phyloP scores from a whole-genome alignment of 1,284 basidiomycete genomes.

The Takashimella koratensis region DNA sequence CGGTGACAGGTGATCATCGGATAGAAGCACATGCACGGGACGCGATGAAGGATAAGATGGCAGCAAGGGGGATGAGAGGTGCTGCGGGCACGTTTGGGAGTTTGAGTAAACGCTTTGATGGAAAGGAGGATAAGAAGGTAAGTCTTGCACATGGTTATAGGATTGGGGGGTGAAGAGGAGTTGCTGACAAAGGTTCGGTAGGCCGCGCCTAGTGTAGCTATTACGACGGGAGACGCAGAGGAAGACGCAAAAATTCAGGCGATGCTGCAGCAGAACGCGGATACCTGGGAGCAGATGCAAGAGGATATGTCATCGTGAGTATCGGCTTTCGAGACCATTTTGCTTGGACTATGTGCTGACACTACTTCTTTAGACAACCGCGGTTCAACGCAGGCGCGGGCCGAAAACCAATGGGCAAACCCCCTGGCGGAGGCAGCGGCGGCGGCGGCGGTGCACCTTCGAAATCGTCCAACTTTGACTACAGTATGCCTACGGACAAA shows the following conservation, averaged over 20 bases:
- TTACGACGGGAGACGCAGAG: slow-evolving; percentile 44
- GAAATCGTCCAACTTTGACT: slow-evolving; percentile 33
- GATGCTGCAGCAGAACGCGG: slow-evolving; percentile 44
- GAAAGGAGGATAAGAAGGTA: slow-evolving; percentile 58
- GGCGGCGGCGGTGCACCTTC: slow-evolving; percentile 22
- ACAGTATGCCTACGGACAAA: slow-evolving; percentile 52
- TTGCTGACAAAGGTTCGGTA: neutral
- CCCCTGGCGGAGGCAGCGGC: slow-evolving; percentile 53
- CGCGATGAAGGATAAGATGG: slow-evolving; percentile 41
- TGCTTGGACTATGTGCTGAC: slow-evolving; percentile 4
- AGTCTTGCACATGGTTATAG: neutral
- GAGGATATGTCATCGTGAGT: slow-evolving; percentile 47
- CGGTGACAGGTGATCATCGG: slow-evolving; percentile 42
- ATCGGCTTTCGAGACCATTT: neutral
- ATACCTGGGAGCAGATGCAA: slow-evolving; percentile 48
- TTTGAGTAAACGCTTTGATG: slow-evolving; percentile 88
- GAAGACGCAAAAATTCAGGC: slow-evolving; percentile 47
- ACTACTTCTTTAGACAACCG: slow-evolving; percentile 5
- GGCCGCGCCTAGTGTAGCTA: slow-evolving; percentile 21
- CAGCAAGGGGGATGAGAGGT: slow-evolving; percentile 24
- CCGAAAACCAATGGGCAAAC: slow-evolving; percentile 17
- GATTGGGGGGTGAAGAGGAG: neutral
- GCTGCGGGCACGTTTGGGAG: slow-evolving; percentile 38
- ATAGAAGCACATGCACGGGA: slow-evolving; percentile 45
- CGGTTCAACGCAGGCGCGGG: slow-evolving; percentile 10